Evolutionary conservation across 108 stramenopile species (phyloP), one percentile per base, ranked within the genome.

Genomic region (Cyclotella sp.): DNA sequence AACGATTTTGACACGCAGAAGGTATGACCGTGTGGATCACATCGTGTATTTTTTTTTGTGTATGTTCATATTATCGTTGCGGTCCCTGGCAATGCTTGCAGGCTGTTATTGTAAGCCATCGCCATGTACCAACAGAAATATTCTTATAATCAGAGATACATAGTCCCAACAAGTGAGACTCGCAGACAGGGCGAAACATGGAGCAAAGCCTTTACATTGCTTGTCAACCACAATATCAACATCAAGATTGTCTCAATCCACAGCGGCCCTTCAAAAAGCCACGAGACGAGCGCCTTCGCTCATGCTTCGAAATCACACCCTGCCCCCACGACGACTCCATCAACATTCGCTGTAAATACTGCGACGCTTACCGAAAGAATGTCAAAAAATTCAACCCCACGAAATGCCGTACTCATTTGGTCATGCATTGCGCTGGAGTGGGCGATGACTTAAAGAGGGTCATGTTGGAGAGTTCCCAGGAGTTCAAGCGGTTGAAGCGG

Each of bases 331-430:
- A 21, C 22, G 24, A 26, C 24, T 24, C 26, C 55, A 58, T 58
- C 22, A 58, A 26, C 24, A 34, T 34, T 6, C 34, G 2, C 4
- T 58, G 55, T 27, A 58, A 26, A 26, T 27, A 58, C 22, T 58
- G 55, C 26, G 24, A 28, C 24, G 55, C 3, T 24, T 58, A 58
- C 55, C 16, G 13, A 4, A 58, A 58, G 9, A 21, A 58, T 58
- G 55, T 58, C 22, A 21, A 58, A 24, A 58, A 58, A 3, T 58
- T 58, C 55, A 58, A 58, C 55, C 55, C 55, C 19, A 58, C 55
- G 13, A 58, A 58, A 21, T 24, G 26, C 55, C 16, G 55, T 2
- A 26, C 6, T 14, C 55, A 58, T 21, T 21, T 58, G 22, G 55
- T 58, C 12, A 58, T 58, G 22, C 55, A 58, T 14, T 58, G 55